Evolutionary conservation across 1,284 basidiomycete species (phyloP).

Genomic region (Fomitopsis schrenkii): DNA sequence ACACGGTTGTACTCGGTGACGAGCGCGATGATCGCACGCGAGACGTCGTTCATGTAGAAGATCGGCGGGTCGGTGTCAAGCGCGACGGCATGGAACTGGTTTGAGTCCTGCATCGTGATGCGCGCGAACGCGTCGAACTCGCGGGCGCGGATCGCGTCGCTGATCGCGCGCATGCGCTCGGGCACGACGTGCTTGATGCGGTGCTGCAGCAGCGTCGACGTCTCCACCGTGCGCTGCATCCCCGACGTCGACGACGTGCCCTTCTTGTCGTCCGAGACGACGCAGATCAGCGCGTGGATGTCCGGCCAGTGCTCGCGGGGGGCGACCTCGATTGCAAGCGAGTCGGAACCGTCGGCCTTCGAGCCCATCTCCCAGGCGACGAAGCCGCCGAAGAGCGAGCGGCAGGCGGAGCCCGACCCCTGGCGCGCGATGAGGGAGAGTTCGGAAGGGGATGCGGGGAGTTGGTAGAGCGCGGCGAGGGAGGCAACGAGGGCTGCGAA

Average conservation of each 20-base stretch:
- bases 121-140: constrained; percentile 90
- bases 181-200: constrained; percentile 90
- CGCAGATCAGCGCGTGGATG: constrained; percentile 96
- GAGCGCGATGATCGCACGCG: constrained; percentile 78
- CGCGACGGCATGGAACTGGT: constrained; percentile 97
- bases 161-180: constrained; percentile 80
- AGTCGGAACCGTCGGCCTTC: constrained; percentile 74
- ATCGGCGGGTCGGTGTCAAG: constrained; percentile 97
- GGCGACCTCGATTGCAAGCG: constrained; percentile 86
- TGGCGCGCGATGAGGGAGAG: constrained; percentile 95
- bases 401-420: constrained; percentile 96
- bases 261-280: constrained; percentile 96
- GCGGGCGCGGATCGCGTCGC: constrained; percentile 69
- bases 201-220: constrained; percentile 85
- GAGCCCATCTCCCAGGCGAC: constrained; percentile 93
- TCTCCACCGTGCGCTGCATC: constrained; percentile 97
- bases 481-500: constrained; percentile 95
- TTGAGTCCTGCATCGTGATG: constrained; percentile 97
- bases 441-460: constrained; percentile 61
- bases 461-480: constrained; percentile 81
- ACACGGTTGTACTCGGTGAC: constrained; percentile 95
- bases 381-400: constrained; percentile 95
- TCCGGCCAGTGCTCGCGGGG: constrained; percentile 90
- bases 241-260: constrained; percentile 93
- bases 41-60: constrained; percentile 99